Percentiles rank a stretch among this genome's conserved stretches.
These are phyloP conservation scores for Auriscalpium vulgare DNA, from an alignment of 768 basidiomycete species.

Conservation along the genomic window DNA sequence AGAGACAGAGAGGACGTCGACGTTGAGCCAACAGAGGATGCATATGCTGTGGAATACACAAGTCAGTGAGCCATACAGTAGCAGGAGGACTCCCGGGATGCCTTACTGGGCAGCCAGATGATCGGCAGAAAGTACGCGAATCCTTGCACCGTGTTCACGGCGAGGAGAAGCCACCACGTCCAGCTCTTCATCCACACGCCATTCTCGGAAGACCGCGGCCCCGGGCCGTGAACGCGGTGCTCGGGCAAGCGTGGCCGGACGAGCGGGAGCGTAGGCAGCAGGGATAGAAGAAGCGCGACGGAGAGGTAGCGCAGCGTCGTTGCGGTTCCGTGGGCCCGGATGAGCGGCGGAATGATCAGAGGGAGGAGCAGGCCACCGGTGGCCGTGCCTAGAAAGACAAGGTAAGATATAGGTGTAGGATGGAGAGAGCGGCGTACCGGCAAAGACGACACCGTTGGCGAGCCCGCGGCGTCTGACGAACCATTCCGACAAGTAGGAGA, in stretches of 20 bases:
- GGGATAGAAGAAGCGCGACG: conserved; percentile 9
- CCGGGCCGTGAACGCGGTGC: conserved; percentile 9
- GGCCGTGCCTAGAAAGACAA: conserved; percentile 14
- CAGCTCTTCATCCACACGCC: conserved; percentile 15
- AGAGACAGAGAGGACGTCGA: conserved; percentile 15
- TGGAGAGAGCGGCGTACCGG: conserved; percentile 12
- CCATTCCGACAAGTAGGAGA: conserved; percentile 27
- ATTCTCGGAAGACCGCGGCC: not conserved
- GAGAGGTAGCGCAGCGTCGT: conserved; percentile 21
- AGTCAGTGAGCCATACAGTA: not conserved
- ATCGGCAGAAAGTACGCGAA: conserved; percentile 20
- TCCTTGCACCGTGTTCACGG: conserved; percentile 19
- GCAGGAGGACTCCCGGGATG: not conserved
- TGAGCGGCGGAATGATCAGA: conserved; percentile 19
- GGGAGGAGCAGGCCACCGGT: conserved; percentile 23
- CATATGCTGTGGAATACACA: conserved; percentile 11
- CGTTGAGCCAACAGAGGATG: conserved; percentile 8
- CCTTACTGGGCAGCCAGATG: conserved; percentile 21
- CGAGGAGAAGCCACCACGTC: conserved; percentile 20
- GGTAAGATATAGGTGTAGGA: not conserved
- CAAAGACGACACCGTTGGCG: conserved; percentile 26
- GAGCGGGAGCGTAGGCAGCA: conserved; percentile 20
- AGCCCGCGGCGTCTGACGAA: conserved; percentile 24
- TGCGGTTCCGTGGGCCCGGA: conserved; percentile 16
- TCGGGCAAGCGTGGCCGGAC: conserved; percentile 20